These are phyloP conservation scores for Flagelloscypha sp. DNA, from an alignment of 768 basidiomycete species.

Conservation along the genomic window DNA sequence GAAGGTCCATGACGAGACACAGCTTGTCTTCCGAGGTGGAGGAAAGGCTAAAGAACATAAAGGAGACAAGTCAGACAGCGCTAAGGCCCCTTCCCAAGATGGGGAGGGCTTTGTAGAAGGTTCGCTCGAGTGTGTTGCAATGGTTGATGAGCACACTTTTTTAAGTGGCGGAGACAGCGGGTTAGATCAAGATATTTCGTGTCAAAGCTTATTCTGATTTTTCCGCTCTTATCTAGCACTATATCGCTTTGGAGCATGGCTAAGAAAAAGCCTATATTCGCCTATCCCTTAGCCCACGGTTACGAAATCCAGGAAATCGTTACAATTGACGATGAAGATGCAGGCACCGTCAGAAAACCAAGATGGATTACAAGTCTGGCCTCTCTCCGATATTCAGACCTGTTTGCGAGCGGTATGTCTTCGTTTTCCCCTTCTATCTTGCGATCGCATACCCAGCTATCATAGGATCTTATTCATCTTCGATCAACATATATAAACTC, in stretches of 20 bases:
- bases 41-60: slow-evolving; percentile 38
- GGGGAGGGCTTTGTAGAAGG: slow-evolving; percentile 89
- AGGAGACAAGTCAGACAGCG: slow-evolving; percentile 20
- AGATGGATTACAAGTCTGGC: slow-evolving; percentile 89
- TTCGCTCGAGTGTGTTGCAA: slow-evolving; percentile 83
- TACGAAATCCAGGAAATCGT: no score
- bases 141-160: slow-evolving; percentile 93
- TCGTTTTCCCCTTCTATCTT: slow-evolving; percentile 4
- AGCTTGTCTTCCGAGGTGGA: slow-evolving; percentile 95
- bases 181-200: slow-evolving; percentile 36
- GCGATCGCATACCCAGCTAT: not conserved
- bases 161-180: slow-evolving; percentile 94
- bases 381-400: slow-evolving; percentile 78
- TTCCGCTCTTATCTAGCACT: slow-evolving; percentile 42
- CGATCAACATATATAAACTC: no score
- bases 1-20: slow-evolving; percentile 94
- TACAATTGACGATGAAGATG: slow-evolving; percentile 60
- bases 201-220: not conserved
- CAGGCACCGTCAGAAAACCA: slow-evolving; percentile 67
- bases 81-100: slow-evolving; percentile 35
- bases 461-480: slow-evolving; percentile 90
- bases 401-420: slow-evolving; percentile 74
- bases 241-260: slow-evolving; percentile 85
- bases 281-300: slow-evolving; percentile 81
- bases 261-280: slow-evolving; percentile 94